Evolutionary conservation across 257 asterid genomes (phyloP).

Genomic region (Knoxia roxburghii): DNA sequence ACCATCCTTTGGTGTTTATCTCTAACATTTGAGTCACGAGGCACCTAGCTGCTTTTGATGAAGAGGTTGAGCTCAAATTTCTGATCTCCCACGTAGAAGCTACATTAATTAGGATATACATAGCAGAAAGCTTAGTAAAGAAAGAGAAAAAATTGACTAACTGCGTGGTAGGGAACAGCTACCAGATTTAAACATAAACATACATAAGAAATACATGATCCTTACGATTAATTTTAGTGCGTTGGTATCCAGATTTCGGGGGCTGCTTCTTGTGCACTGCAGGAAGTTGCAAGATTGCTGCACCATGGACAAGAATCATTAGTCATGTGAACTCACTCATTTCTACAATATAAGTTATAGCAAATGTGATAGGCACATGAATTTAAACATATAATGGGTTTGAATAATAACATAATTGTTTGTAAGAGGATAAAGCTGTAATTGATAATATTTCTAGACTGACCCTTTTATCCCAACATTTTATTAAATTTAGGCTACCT

Average conservation of each 20-base stretch:
- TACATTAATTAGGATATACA: constrained; percentile 25
- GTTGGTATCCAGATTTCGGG: constrained; percentile 71
- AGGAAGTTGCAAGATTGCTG: constrained; percentile 97
- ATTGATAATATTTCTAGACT: neutral
- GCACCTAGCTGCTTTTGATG: constrained; percentile 47
- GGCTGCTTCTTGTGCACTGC: constrained; percentile 73
- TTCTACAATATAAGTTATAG: neutral
- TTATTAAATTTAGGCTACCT: neutral
- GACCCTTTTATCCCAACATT: neutral
- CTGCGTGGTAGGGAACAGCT: neutral
- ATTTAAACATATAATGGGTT: neutral
- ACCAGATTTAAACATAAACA: neutral
- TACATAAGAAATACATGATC: neutral
- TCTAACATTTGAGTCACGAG: constrained; percentile 84
- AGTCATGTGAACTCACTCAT: neutral
- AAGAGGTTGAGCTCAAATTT: constrained; percentile 47
- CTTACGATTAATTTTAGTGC: constrained; percentile 88
- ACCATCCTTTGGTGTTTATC: constrained; percentile 74
- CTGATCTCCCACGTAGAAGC: constrained; percentile 98
- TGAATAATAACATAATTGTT: neutral
- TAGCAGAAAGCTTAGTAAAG: constrained; percentile 9
- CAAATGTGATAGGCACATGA: neutral
- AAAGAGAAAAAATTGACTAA: neutral
- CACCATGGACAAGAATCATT: constrained; percentile 23
- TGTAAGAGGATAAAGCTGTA: neutral